Conservation (phyloP, 768 basidiomycete species). For the Sarcomyxa edulis region DNA sequence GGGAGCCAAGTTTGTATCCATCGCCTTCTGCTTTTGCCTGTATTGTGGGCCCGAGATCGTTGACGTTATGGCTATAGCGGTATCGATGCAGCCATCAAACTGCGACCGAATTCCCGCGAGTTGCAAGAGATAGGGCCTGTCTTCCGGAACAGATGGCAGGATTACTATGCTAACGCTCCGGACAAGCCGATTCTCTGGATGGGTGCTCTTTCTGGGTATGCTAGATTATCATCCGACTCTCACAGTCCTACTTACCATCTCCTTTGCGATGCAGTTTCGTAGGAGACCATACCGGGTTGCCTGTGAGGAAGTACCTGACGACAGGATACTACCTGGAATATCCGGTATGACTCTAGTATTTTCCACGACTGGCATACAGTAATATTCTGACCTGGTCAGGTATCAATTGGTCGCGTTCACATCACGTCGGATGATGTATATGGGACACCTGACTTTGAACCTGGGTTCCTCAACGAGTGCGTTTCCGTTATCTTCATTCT, state of each 20-base stretch:
- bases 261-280: conserved; percentile 11
- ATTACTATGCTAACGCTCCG: conserved; percentile 41
- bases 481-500: too few species aligned
- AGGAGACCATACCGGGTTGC: conserved; percentile 12
- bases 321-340: conserved; percentile 14
- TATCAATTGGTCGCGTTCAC: conserved; percentile 43
- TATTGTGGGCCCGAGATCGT: too few species aligned
- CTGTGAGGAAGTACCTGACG: conserved; percentile 17
- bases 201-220: conserved; percentile 35
- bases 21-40: too few species aligned
- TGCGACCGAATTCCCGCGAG: conserved; percentile 47
- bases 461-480: conserved; percentile 40
- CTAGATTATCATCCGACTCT: not conserved
- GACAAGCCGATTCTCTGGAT: conserved; percentile 53
- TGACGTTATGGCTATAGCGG: too few species aligned
- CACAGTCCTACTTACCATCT: not conserved
- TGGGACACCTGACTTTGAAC: conserved; percentile 37
- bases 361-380: too few species aligned
- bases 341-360: too few species aligned
- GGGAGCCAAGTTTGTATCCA: conserved; percentile 53
- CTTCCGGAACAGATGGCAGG: conserved; percentile 44
- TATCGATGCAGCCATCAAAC: conserved; percentile 50
- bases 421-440: conserved; percentile 37
- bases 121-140: conserved; percentile 43
- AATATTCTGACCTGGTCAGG: too few species aligned